Evolutionary conservation across 2,329 filamentous ascomycete species (phyloP).

Genomic region (Lachnellula arida): DNA sequence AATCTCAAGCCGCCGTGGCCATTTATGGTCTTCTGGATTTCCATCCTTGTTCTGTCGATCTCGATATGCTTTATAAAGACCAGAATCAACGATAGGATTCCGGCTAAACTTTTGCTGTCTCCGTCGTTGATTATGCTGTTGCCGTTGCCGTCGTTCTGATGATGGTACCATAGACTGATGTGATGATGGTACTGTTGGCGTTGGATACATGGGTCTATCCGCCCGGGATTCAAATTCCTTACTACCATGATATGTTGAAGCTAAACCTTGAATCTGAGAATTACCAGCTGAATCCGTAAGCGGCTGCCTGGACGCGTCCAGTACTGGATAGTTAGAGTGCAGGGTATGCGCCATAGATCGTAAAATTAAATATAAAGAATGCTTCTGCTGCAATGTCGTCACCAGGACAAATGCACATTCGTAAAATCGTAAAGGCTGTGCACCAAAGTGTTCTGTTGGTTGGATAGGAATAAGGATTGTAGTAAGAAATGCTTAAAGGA

Average conservation of each 20-base stretch:
- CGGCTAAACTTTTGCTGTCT: conserved; percentile 31
- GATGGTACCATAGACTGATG: conserved; percentile 17
- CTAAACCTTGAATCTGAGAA: conserved; percentile 26
- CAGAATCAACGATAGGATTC: conserved; percentile 59
- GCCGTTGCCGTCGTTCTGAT: conserved; percentile 30
- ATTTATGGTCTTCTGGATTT: conserved; percentile 52
- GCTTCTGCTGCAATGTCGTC: conserved; percentile 20
- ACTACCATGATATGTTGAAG: conserved; percentile 25
- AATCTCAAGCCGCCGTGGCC: conserved; percentile 60
- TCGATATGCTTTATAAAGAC: conserved; percentile 61
- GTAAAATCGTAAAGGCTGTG: conserved; percentile 12
- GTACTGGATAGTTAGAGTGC: conserved; percentile 19
- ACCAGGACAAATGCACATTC: conserved; percentile 13
- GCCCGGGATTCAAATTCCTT: conserved; percentile 21
- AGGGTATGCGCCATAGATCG: conserved; percentile 27
- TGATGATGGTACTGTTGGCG: conserved; percentile 27
- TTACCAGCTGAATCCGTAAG: conserved; percentile 30
- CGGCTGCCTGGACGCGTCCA: conserved; percentile 21
- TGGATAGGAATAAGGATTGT: conserved; percentile 28
- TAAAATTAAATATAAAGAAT: conserved; percentile 25
- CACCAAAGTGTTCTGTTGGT: conserved; percentile 21
- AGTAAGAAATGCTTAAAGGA: conserved; percentile 32
- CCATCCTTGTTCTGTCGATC: conserved; percentile 61
- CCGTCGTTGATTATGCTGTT: conserved; percentile 30
- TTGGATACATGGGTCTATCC: conserved; percentile 23